phyloP scores from a whole-genome alignment of 306 rosid genomes.

The Datisca glomerata region DNA sequence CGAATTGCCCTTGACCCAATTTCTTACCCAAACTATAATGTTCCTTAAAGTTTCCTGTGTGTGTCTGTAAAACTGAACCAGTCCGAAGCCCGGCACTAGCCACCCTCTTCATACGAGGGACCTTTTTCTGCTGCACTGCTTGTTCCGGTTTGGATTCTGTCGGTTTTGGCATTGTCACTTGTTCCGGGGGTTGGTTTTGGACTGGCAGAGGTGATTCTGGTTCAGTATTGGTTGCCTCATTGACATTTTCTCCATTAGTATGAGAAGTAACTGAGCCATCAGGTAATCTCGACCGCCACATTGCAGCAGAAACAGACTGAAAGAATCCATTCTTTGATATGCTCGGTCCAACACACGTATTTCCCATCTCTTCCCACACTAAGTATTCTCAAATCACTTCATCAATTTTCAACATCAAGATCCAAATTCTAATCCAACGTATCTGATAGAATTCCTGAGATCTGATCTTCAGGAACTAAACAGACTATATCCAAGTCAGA shows the following conservation, averaged over 20 bases:
- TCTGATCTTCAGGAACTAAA: slow-evolving; percentile 24
- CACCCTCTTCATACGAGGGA: slow-evolving; percentile 61
- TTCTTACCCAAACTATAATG: slow-evolving; percentile 61
- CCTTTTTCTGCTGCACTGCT: slow-evolving; percentile 26
- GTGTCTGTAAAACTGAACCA: slow-evolving; percentile 57
- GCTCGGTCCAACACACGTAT: slow-evolving; percentile 90
- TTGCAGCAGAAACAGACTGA: slow-evolving; percentile 85
- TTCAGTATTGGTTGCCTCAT: slow-evolving; percentile 29
- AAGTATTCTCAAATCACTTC: slow-evolving; percentile 12
- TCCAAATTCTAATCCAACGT: slow-evolving; percentile 25
- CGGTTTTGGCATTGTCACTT: slow-evolving; percentile 62
- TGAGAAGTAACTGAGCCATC: slow-evolving; percentile 51
- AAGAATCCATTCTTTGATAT: slow-evolving; percentile 69
- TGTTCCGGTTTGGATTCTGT: slow-evolving; percentile 25
- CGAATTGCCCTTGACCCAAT: slow-evolving; percentile 94
- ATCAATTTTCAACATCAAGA: slow-evolving; percentile 25
- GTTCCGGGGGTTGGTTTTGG: slow-evolving; percentile 80
- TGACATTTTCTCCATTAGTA: slow-evolving; percentile 29
- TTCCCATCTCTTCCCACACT: slow-evolving; percentile 58
- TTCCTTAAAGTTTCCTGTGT: slow-evolving; percentile 65
- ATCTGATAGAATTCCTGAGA: slow-evolving; percentile 26
- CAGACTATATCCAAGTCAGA: slow-evolving; percentile 40
- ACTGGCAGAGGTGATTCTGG: slow-evolving; percentile 63
- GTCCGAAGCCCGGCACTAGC: slow-evolving; percentile 85
- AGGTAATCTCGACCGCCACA: slow-evolving; percentile 62